Base-by-base conservation (phyloP, 371 early-diverging fungal species). In the Lichtheimia ornata region DNA sequence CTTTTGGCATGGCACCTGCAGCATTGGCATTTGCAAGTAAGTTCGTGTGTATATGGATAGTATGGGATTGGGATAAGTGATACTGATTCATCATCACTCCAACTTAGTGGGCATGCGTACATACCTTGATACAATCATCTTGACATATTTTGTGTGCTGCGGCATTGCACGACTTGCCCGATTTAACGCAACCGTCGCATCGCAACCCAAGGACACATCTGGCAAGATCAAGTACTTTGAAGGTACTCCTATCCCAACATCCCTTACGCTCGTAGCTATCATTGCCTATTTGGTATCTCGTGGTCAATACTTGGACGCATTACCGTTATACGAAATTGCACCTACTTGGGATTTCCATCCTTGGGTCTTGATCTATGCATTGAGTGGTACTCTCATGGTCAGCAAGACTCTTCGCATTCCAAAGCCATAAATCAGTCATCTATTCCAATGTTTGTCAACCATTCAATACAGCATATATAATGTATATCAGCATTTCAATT, bases 161-260 rank as follows among this genome's bases (percentile, higher is more conserved):
- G 96, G 95, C 25, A 87, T 94, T 59, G 90, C 95, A 25, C 87
- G 96, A 42, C 76, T 95, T 56, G 96, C 96, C 5, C 77, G 95
- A 22, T 96, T 88, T 73, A 96, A 96, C 66, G 93, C 93, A 7
- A 94, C 94, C 0, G 91, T 94, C 0, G 92, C 93, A 9, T 75
- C 83, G 44, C 60, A 90, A 55, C 91, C 92, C 15, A 91, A 90
- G 60, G 93, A 93, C 62, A 68, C 61, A 4, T 74, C 77, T 4
- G 95, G 95, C 52, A 94, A 94, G 62, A 82, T 94, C 42, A 63
- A 75, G 17, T 90, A 89, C 65, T 96, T 94, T 79, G 94, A 96
- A 72, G 96, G 96, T 56, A 93, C 94, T 2, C 96, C 96, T 14
- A 94, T 96, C 28, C 96, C 94, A 1, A 89, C 92, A 0, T 86